A percentile compares a stretch with the other conserved stretches of the same genome.
phyloP scores from a whole-genome alignment of 768 basidiomycete species.

The Pulveroboletus frians region DNA sequence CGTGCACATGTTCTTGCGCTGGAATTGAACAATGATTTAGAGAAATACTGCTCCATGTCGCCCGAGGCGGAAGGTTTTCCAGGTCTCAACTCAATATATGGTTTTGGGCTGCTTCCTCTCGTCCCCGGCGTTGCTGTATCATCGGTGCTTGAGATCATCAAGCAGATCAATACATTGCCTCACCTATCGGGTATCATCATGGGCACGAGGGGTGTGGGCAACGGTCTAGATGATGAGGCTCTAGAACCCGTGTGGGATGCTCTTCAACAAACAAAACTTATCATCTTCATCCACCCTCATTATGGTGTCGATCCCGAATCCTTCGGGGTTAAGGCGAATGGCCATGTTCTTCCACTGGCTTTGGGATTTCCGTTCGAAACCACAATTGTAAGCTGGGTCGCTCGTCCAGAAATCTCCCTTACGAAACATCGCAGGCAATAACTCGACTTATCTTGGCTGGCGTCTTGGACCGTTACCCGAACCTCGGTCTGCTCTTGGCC shows the following conservation, averaged over 20 bases:
- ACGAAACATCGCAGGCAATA: conserved; percentile 43
- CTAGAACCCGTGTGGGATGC: conserved; percentile 83
- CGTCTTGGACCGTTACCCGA: conserved; percentile 72
- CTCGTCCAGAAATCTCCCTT: conserved; percentile 1
- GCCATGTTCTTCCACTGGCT: conserved; percentile 82
- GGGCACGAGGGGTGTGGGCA: conserved; percentile 73
- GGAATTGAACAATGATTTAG: conserved; percentile 74
- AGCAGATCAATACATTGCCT: conserved; percentile 58
- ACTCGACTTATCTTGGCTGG: conserved; percentile 80
- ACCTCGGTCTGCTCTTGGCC: conserved; percentile 72
- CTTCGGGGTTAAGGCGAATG: conserved; percentile 76
- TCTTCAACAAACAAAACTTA: conserved; percentile 60
- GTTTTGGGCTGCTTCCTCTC: conserved; percentile 79
- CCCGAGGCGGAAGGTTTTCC: conserved; percentile 35
- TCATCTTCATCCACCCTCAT: conserved; percentile 83
- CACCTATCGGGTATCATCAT: conserved; percentile 77
- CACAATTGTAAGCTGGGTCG: conserved; percentile 55
- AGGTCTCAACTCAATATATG: conserved; percentile 64
- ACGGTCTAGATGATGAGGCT: conserved; percentile 72
- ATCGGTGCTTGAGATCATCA: conserved; percentile 57
- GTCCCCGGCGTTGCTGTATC: conserved; percentile 57
- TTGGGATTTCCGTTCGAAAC: conserved; percentile 91
- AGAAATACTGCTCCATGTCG: conserved; percentile 69
- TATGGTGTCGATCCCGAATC: conserved; percentile 72
- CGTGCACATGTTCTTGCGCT: conserved; percentile 62